Conservation (phyloP, 2,329 filamentous ascomycete species). For the Neurospora sp. region DNA sequence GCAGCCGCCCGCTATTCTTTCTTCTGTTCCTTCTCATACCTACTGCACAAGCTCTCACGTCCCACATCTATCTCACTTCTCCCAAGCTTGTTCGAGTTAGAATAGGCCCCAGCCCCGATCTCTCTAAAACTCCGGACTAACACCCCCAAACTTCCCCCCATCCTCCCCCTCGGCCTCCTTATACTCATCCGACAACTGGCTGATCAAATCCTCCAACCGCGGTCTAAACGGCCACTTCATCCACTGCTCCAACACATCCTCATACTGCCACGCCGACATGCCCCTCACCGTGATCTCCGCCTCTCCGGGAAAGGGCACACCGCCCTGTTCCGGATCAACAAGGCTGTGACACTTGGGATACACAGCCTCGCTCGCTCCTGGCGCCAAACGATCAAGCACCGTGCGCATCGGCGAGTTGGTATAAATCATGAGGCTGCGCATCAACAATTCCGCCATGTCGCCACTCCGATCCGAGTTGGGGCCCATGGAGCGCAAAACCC, state of each 20-base stretch:
- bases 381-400: conserved; percentile 44
- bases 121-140: background rate
- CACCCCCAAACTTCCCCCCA: conserved; percentile 4
- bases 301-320: conserved; percentile 28
- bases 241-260: conserved; percentile 50
- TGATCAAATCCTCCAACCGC: conserved; percentile 36
- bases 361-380: conserved; percentile 49
- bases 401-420: conserved; percentile 27
- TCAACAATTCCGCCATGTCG: conserved; percentile 44
- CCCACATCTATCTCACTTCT: background rate
- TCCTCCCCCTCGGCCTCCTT: conserved; percentile 14
- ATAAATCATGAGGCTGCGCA: conserved; percentile 29
- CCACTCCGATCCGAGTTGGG: conserved; percentile 29
- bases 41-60: background rate
- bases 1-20: background rate
- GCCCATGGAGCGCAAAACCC: conserved; percentile 37
- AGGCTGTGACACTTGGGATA: conserved; percentile 38
- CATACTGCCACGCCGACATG: conserved; percentile 45
- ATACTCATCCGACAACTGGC: conserved; percentile 24
- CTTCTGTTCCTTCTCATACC: background rate
- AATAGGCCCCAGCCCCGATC: background rate
- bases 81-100: background rate
- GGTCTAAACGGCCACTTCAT: conserved; percentile 57
- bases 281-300: conserved; percentile 35
- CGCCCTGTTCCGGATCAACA: conserved; percentile 37